Percentiles rank a stretch among this genome's conserved stretches.
Conservation (phyloP, 257 asterid species). For the Catharanthus roseus region DNA sequence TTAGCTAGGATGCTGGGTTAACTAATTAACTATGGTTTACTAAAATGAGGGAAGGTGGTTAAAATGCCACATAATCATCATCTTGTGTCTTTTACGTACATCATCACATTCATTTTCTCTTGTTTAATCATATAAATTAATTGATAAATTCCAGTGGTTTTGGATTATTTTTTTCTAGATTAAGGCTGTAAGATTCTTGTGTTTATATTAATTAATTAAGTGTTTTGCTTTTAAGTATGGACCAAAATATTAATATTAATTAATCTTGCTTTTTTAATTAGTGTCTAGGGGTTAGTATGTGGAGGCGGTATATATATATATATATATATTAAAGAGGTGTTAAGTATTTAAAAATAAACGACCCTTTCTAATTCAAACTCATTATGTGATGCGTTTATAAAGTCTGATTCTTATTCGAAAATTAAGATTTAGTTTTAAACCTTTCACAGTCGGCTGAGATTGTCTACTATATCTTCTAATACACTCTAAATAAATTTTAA, state of each 20-base stretch:
- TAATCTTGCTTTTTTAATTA: too few relatives aligned
- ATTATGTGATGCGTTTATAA: too few relatives aligned
- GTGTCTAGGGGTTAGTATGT: constrained; percentile 3
- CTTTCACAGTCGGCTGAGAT: too few relatives aligned
- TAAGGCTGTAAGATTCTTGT: constrained; percentile 7
- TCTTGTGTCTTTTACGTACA: constrained; percentile 6
- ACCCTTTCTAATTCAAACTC: too few relatives aligned
- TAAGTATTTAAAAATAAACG: too few relatives aligned
- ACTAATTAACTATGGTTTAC: neutral
- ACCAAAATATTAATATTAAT: neutral
- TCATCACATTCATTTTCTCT: neutral
- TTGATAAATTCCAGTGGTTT: neutral
- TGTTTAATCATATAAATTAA: constrained; percentile 11
- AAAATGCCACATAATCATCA: constrained; percentile 15
- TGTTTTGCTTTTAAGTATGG: constrained; percentile 8
- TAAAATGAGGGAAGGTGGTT: constrained; percentile 19
- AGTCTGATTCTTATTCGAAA: too few relatives aligned
- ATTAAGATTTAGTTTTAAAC: too few relatives aligned
- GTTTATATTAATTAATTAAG: neutral
- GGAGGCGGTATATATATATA: too few relatives aligned
- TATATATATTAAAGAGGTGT: too few relatives aligned
- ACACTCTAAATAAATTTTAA: too few relatives aligned
- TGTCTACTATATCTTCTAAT: too few relatives aligned
- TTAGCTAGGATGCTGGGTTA: neutral
- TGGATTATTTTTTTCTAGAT: neutral